Evolutionary conservation across 495 filamentous ascomycete genomes (phyloP).

Genomic region (Hypoxylon fuscum): DNA sequence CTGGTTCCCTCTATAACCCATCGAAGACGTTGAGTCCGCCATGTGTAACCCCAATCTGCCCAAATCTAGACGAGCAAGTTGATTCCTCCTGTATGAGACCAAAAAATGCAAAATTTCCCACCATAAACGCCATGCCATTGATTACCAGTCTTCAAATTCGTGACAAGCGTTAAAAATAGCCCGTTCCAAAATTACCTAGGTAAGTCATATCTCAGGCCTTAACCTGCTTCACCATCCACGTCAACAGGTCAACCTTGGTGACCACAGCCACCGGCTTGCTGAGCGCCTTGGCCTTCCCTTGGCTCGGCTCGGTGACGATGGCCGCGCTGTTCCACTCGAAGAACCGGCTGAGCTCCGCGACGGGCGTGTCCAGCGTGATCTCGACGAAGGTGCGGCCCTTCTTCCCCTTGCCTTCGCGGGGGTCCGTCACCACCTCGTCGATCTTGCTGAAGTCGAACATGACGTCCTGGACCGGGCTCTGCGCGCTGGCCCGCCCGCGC

Average conservation of each 20-base stretch:
- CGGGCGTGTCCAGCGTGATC: constrained; percentile 89
- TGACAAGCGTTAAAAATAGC: too few species aligned
- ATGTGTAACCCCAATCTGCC: constrained; percentile 14
- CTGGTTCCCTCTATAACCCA: constrained; percentile 15
- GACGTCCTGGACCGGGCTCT: constrained; percentile 80
- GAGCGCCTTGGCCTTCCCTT: constrained; percentile 57
- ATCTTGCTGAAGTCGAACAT: constrained; percentile 96
- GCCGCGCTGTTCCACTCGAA: constrained; percentile 98
- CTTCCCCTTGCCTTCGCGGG: constrained; percentile 63
- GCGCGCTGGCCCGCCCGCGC: constrained; percentile 74
- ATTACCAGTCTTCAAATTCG: constrained; percentile 1
- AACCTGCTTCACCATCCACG: constrained; percentile 86
- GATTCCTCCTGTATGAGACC: background rate
- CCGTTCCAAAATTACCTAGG: background rate
- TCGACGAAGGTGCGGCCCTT: constrained; percentile 79
- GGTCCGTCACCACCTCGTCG: constrained; percentile 86
- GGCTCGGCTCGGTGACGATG: constrained; percentile 78
- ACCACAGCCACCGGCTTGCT: constrained; percentile 88
- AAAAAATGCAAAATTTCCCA: constrained; percentile 4
- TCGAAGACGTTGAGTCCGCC: constrained; percentile 33
- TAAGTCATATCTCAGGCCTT: constrained; percentile 42
- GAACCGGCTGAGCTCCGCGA: constrained; percentile 85
- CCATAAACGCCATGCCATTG: constrained; percentile 28
- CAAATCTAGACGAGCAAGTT: constrained; percentile 19
- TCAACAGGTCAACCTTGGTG: constrained; percentile 94